These are phyloP conservation scores for Herpetomonas tarakana DNA, from an alignment of 208 protist species.

Conservation along the genomic window DNA sequence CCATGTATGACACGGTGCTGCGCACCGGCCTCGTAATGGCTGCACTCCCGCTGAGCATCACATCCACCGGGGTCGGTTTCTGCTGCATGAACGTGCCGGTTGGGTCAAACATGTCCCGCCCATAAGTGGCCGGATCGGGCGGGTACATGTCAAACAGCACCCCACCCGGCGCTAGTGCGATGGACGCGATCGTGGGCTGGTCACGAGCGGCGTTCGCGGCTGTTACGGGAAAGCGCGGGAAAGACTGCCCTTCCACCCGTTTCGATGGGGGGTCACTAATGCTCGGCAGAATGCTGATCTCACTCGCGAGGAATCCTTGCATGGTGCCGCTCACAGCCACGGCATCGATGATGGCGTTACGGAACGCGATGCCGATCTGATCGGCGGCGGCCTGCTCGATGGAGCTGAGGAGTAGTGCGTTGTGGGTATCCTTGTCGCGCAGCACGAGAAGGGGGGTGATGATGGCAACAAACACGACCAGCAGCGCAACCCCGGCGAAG, in stretches of 20 bases:
- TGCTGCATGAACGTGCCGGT: constrained; percentile 2
- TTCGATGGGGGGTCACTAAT: constrained; percentile 26
- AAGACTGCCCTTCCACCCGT: constrained; percentile 25
- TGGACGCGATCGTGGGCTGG: constrained; percentile 9
- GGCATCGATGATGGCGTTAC: constrained; percentile 19
- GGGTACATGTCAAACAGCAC: constrained; percentile 42
- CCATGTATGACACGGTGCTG: constrained; percentile 5
- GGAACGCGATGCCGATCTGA: constrained; percentile 13
- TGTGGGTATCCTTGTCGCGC: constrained; percentile 10
- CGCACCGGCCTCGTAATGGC: constrained; percentile 28
- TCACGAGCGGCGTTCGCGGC: constrained; percentile 7
- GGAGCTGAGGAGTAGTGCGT: neutral
- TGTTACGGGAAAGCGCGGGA: constrained; percentile 23
- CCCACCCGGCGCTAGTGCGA: constrained; percentile 52
- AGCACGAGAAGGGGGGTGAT: constrained; percentile 13
- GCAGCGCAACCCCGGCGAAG: constrained; percentile 13
- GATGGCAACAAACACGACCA: constrained; percentile 28
- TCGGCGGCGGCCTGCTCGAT: constrained; percentile 15
- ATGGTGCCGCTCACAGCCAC: constrained; percentile 18
- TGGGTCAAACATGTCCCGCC: constrained; percentile 19
- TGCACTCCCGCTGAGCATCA: constrained; percentile 16
- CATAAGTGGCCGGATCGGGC: neutral
- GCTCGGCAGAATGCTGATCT: constrained; percentile 27
- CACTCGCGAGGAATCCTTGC: constrained; percentile 26
- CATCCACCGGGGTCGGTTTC: constrained; percentile 17